Base-by-base conservation (phyloP, 257 asterid genomes). In the Rauvolfia tetraphylla region DNA sequence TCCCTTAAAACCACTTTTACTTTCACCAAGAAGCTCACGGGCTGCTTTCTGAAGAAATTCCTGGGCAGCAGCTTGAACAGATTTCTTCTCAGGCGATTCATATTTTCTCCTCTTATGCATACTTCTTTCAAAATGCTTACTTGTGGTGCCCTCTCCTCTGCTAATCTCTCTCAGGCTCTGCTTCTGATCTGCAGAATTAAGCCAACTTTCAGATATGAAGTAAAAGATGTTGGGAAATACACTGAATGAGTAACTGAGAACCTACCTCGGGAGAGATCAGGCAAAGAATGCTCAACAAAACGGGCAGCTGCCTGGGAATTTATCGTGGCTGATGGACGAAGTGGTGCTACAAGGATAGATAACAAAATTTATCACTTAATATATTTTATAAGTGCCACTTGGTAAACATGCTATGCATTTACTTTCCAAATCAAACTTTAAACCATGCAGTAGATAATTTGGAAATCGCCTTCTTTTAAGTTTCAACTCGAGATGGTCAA, bases 31-130 rank as follows among this genome's bases (percentile, higher is more conserved):
- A 70, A 95, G 89, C 84, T 95, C 99, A 77, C 83, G 84, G 42
- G 98, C 85, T 73, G 98, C 99, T 88, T 95, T 95, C 86, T 95
- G 95, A 74, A 95, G 99, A 85, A 95, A 95, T 76, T 90, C 98
- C 85, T 95, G 89, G 57, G 99, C 94, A 65, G 96, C 96, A 81
- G 86, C 72, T 79, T 87, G 88, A 81, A 93, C 93, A 76, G 97
- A 87, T 85, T 89, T 93, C 80, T 84, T 93, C 82, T 89, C 97
- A 4, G 84, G 27, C 48, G 93, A 80, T 71, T 83, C 92, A 81
- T 76, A 84, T 77, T 91, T 95, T 85, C 98, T 90, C 90, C 84
- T 95, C 89, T 91, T 95, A 17, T 86, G 89, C 78, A 56, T 68
- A 83, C 31, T 85, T 85, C 73, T 86, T 72, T 91, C 96, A 76